phyloP scores from a whole-genome alignment of 2,329 filamentous ascomycete species.

The Aspergillus uvarum region DNA sequence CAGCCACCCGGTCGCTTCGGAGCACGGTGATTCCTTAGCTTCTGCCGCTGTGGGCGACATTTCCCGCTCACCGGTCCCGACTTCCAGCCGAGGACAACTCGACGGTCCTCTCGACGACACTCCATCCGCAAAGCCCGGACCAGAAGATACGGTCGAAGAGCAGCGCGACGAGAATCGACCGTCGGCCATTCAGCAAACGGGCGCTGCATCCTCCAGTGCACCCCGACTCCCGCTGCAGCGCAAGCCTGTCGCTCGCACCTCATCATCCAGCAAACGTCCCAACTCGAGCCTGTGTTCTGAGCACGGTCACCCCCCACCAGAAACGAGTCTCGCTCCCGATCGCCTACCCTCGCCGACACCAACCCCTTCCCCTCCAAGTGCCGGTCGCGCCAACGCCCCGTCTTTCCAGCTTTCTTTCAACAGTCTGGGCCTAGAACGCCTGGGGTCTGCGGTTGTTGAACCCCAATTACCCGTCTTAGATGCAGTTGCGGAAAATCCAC shows the following conservation, averaged over 20 bases:
- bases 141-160: neutral
- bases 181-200: neutral
- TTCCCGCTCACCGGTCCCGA: neutral
- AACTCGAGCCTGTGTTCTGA: constrained; percentile 18
- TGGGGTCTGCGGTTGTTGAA: constrained; percentile 17
- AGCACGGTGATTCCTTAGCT: neutral
- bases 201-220: constrained; percentile 2
- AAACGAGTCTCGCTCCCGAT: constrained; percentile 26
- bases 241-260: constrained; percentile 14
- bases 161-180: constrained; percentile 11
- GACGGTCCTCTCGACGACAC: constrained; percentile 6
- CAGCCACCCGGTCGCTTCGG: neutral
- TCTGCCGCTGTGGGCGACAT: constrained; percentile 1
- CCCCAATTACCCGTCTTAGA: constrained; percentile 28
- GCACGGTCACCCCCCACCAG: constrained; percentile 23
- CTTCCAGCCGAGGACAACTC: constrained; percentile 4
- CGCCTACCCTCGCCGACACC: constrained; percentile 17
- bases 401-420: constrained; percentile 21
- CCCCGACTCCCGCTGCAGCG: neutral
- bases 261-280: constrained; percentile 10
- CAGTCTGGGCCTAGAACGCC: constrained; percentile 17
- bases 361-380: constrained; percentile 21
- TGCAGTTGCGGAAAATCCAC: constrained; percentile 28
- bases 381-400: constrained; percentile 23
- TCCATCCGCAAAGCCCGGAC: neutral